A percentile compares a stretch with the other conserved stretches of the same genome.
These are phyloP conservation scores for Sphagnum contortum DNA, from an alignment of 225 moss, liverwort and hornwort species.

Conservation along the genomic window DNA sequence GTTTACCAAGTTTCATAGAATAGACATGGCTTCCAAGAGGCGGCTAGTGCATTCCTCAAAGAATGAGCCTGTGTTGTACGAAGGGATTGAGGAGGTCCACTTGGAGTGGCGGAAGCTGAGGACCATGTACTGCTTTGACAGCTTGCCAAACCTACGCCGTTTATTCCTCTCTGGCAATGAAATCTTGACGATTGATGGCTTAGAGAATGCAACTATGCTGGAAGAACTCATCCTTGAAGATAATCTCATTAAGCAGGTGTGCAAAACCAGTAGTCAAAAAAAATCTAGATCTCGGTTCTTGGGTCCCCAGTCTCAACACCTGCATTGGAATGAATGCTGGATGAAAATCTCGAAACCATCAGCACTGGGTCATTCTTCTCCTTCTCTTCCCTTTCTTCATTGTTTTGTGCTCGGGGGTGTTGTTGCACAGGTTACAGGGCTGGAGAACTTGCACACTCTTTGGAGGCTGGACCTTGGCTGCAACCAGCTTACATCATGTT, in stretches of 20 bases:
- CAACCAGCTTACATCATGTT: conserved; percentile 55
- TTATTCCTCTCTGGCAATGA: conserved; percentile 74
- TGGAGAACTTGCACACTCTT: conserved; percentile 36
- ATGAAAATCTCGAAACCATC: too few relatives aligned
- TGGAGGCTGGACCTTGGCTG: conserved; percentile 92
- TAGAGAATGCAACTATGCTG: conserved; percentile 65
- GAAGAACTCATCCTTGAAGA: conserved; percentile 84
- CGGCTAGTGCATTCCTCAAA: conserved; percentile 15
- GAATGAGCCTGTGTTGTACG: conserved; percentile 42
- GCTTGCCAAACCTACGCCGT: conserved; percentile 67
- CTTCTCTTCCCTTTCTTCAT: not conserved
- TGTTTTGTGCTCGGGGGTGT: not conserved
- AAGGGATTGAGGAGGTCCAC: conserved; percentile 91
- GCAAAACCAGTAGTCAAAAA: not conserved
- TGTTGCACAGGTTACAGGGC: conserved; percentile 50
- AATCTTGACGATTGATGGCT: conserved; percentile 64
- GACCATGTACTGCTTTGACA: conserved; percentile 85
- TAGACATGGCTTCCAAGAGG: conserved; percentile 36
- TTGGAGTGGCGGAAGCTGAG: conserved; percentile 73
- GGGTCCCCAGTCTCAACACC: too few relatives aligned
- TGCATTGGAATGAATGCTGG: too few relatives aligned
- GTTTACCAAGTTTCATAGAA: conserved; percentile 44
- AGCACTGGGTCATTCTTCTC: not conserved
- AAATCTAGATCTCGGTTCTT: too few relatives aligned
- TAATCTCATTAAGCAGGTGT: conserved; percentile 72